phyloP scores from a whole-genome alignment of 495 filamentous ascomycete genomes.

The Penicillium samsonianum region DNA sequence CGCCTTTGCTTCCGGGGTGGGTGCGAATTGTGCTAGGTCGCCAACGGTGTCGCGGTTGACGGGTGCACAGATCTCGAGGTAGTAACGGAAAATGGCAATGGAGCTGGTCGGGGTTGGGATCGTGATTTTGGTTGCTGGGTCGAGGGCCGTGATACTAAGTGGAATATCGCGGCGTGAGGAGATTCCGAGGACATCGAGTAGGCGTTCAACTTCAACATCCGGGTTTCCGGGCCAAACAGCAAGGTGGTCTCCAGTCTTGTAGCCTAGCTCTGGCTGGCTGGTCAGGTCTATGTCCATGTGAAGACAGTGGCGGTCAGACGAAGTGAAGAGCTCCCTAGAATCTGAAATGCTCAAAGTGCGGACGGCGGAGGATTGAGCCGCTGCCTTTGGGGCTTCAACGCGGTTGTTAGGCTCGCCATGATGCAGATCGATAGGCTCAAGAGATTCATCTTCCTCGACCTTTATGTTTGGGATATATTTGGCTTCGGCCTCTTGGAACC shows the following conservation, averaged over 20 bases:
- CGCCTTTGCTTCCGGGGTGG: conserved; percentile 37
- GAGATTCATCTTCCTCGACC: conserved; percentile 40
- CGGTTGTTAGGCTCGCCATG: conserved; percentile 39
- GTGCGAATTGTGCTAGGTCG: conserved; percentile 47
- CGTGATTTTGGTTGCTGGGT: conserved; percentile 36
- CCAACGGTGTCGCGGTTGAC: conserved; percentile 47
- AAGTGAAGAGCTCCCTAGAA: conserved; percentile 42
- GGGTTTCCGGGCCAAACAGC: conserved; percentile 72
- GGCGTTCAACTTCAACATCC: conserved; percentile 46
- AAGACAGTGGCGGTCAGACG: conserved; percentile 44
- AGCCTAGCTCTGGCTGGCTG: conserved; percentile 54
- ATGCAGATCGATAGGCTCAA: conserved; percentile 43
- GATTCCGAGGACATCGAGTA: conserved; percentile 41
- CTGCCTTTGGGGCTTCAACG: conserved; percentile 23
- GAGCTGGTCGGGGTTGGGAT: conserved; percentile 47
- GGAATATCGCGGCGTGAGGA: conserved; percentile 26
- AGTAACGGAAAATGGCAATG: conserved; percentile 44
- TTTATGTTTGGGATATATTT: conserved; percentile 44
- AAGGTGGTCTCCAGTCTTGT: conserved; percentile 74
- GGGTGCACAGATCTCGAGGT: conserved; percentile 52
- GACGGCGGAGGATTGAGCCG: conserved; percentile 32
- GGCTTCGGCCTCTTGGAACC: conserved; percentile 39
- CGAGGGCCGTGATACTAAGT: conserved; percentile 35
- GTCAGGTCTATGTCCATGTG: conserved; percentile 53
- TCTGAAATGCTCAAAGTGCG: conserved; percentile 36